These are phyloP conservation scores for Penicillium sp. DNA, from an alignment of 2,329 filamentous ascomycete species.

Conservation along the genomic window DNA sequence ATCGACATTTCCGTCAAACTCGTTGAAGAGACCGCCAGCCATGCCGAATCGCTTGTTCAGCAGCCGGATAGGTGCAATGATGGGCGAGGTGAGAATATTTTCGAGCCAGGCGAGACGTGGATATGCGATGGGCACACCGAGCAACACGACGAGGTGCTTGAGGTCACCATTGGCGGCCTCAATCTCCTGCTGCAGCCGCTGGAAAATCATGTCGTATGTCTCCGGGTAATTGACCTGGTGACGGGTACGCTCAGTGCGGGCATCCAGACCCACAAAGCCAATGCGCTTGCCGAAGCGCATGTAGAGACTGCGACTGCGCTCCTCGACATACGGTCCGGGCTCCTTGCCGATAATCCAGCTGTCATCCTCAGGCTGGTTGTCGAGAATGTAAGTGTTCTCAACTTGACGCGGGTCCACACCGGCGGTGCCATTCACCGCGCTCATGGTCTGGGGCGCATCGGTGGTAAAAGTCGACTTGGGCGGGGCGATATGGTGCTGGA, in stretches of 20 bases:
- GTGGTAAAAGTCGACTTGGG: constrained; percentile 84
- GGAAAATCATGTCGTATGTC: constrained; percentile 63
- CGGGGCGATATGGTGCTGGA: constrained; percentile 78
- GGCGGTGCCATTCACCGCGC: constrained; percentile 51
- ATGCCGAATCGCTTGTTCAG: constrained; percentile 88
- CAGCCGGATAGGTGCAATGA: constrained; percentile 87
- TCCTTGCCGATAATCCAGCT: constrained; percentile 78
- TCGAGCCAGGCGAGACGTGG: constrained; percentile 91
- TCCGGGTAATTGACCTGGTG: constrained; percentile 87
- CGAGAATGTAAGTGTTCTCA: constrained; percentile 70
- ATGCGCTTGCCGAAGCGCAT: constrained; percentile 67
- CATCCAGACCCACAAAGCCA: constrained; percentile 62
- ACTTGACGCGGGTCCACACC: constrained; percentile 69
- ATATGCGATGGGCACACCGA: constrained; percentile 71
- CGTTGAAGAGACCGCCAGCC: constrained; percentile 83
- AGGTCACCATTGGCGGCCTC: constrained; percentile 54
- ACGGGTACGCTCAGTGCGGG: constrained; percentile 74
- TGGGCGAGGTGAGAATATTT: constrained; percentile 81
- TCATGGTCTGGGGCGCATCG: constrained; percentile 62
- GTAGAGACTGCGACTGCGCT: constrained; percentile 62
- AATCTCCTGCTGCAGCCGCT: constrained; percentile 56
- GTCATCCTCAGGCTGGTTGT: constrained; percentile 59
- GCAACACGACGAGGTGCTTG: constrained; percentile 63
- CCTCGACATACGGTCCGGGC: constrained; percentile 68
- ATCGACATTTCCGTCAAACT: constrained; percentile 79